Percentiles rank a stretch among this genome's conserved stretches.
These are phyloP conservation scores for Dianthus caryophyllus DNA, from an alignment of 148 eudicot genomes.

Conservation along the genomic window DNA sequence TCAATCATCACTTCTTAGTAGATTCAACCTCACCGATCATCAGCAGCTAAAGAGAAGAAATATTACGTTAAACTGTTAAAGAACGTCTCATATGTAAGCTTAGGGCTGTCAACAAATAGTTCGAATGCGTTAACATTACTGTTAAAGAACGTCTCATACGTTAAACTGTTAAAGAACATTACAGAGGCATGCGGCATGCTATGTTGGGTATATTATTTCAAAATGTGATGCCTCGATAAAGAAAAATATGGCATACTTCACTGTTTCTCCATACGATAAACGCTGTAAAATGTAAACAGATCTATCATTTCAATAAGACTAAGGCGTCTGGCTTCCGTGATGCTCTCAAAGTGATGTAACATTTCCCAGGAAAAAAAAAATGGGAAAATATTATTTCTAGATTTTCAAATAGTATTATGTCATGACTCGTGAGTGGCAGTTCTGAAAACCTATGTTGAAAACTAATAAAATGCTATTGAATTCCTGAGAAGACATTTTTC, in stretches of 20 bases:
- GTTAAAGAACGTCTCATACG: too few relatives aligned
- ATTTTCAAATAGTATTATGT: not conserved
- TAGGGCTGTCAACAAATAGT: not conserved
- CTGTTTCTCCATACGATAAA: not conserved
- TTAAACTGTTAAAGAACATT: too few relatives aligned
- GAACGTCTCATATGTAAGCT: not conserved
- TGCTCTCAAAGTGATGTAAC: not conserved
- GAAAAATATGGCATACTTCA: not conserved
- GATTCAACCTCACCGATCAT: not conserved
- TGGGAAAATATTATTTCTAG: not conserved
- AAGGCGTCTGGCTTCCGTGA: not conserved
- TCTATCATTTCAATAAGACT: not conserved
- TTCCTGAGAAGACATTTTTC: too few relatives aligned
- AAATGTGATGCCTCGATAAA: not conserved
- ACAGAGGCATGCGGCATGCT: too few relatives aligned
- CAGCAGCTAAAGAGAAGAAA: conserved; percentile 10
- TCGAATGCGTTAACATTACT: not conserved
- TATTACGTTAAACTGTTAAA: conserved; percentile 1
- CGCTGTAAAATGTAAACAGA: too few relatives aligned
- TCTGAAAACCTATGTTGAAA: too few relatives aligned
- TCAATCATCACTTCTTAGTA: conserved; percentile 5
- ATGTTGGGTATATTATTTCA: too few relatives aligned
- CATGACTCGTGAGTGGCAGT: not conserved
- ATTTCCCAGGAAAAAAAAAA: not conserved
- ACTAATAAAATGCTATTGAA: too few relatives aligned